Evolutionary conservation across 2,329 filamentous ascomycete genomes (phyloP).

Genomic region (Whalleya microplaca): DNA sequence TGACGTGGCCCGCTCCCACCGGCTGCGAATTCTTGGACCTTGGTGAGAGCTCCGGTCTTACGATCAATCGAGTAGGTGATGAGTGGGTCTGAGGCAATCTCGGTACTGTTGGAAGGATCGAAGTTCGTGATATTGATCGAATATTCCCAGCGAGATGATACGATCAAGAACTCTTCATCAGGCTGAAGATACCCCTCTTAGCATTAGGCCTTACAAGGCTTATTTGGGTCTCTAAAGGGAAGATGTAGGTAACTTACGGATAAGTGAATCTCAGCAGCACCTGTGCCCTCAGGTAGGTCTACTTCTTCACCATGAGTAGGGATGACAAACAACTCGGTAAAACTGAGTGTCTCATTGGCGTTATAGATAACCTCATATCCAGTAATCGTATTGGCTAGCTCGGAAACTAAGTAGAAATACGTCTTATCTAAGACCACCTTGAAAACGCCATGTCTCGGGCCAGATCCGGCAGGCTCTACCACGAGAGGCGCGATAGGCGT

Average conservation of each 20-base stretch:
- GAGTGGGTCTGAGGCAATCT: slow-evolving; percentile 64
- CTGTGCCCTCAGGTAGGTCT: slow-evolving; percentile 45
- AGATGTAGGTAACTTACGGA: slow-evolving; percentile 52
- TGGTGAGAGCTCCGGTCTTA: slow-evolving; percentile 56
- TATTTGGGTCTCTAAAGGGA: neutral
- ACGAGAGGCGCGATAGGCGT: slow-evolving; percentile 46
- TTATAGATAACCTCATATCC: slow-evolving; percentile 61
- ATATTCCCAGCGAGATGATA: slow-evolving; percentile 69
- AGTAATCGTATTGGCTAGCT: slow-evolving; percentile 61
- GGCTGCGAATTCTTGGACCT: slow-evolving; percentile 62
- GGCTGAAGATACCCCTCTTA: slow-evolving; percentile 45
- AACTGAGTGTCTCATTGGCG: slow-evolving; percentile 44
- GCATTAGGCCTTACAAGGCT: slow-evolving; percentile 1
- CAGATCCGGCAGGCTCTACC: slow-evolving; percentile 53
- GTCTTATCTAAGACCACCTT: slow-evolving; percentile 47
- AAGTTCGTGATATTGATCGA: slow-evolving; percentile 54
- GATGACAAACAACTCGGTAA: slow-evolving; percentile 51
- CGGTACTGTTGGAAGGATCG: slow-evolving; percentile 46
- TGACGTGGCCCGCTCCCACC: slow-evolving; percentile 70
- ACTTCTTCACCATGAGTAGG: slow-evolving; percentile 51
- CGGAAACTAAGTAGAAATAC: slow-evolving; percentile 64
- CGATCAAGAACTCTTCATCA: slow-evolving; percentile 64
- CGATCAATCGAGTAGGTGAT: slow-evolving; percentile 62
- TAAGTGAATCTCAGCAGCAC: slow-evolving; percentile 59
- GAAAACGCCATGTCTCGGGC: slow-evolving; percentile 70